phyloP scores from a whole-genome alignment of 1,284 basidiomycete genomes.

The Trametes sp. region DNA sequence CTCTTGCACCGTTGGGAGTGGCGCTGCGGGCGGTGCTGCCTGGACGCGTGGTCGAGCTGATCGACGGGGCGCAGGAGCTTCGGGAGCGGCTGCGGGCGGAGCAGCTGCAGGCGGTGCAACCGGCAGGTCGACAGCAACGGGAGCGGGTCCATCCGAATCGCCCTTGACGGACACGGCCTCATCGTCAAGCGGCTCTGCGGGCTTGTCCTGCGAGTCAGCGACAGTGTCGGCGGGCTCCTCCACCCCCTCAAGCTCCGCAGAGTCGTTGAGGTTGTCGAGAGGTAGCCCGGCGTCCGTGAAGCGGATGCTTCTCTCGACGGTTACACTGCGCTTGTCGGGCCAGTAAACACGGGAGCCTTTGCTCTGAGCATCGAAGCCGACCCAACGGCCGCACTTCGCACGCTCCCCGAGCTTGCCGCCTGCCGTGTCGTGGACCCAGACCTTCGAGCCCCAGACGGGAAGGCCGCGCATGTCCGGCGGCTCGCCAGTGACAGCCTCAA shows the following conservation, averaged over 20 bases:
- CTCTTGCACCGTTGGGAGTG: no score
- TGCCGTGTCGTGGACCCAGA: constrained; percentile 12
- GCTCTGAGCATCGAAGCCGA: constrained; percentile 22
- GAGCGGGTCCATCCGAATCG: background rate
- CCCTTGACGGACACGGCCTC: no score
- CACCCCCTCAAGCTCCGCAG: background rate
- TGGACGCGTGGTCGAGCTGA: no score
- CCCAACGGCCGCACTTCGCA: constrained; percentile 19
- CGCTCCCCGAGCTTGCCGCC: constrained; percentile 18
- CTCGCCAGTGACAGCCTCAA: constrained; percentile 24
- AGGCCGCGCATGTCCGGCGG: constrained; percentile 27
- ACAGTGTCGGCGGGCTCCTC: background rate
- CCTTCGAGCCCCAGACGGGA: constrained; percentile 18
- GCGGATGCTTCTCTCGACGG: constrained; percentile 11
- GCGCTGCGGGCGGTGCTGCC: no score
- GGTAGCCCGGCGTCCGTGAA: background rate
- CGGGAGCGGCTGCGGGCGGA: background rate
- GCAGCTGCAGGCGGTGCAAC: background rate
- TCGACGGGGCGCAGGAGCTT: background rate
- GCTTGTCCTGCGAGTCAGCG: background rate
- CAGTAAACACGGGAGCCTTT: constrained; percentile 16
- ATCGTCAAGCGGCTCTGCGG: background rate
- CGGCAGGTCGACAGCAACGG: background rate
- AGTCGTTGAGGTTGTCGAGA: background rate
- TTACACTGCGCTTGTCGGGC: constrained; percentile 13